Conservation (phyloP, 768 basidiomycete genomes). For the Hygrophoropsis aurantiaca region DNA sequence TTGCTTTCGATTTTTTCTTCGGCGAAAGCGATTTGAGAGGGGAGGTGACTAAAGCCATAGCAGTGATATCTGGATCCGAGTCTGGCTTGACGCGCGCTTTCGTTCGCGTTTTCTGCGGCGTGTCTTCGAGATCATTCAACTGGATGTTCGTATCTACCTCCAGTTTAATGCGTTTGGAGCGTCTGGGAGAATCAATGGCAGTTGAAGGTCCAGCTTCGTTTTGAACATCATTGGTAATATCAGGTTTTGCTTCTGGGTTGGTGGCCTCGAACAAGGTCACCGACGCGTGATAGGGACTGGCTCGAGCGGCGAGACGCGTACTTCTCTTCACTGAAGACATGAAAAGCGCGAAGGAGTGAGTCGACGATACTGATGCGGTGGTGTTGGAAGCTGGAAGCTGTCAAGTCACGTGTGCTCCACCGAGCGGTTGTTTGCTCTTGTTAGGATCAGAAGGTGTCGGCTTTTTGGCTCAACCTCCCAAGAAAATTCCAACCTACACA, state of each 20-base stretch:
- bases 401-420: background rate
- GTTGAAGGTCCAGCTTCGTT: slow-evolving; percentile 16
- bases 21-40: slow-evolving; percentile 37
- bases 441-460: slow-evolving; percentile 26
- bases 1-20: slow-evolving; percentile 52
- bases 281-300: slow-evolving; percentile 43
- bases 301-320: slow-evolving; percentile 33
- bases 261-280: slow-evolving; percentile 42
- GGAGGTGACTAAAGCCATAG: too few species aligned
- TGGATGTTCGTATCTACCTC: slow-evolving; percentile 12
- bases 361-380: background rate
- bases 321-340: slow-evolving; percentile 26
- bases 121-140: background rate
- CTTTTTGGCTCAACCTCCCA: slow-evolving; percentile 1
- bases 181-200: slow-evolving; percentile 17
- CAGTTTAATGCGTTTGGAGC: slow-evolving; percentile 32
- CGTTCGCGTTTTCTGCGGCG: background rate
- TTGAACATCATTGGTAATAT: too few species aligned
- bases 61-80: too few species aligned
- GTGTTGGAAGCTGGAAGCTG: background rate
- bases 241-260: too few species aligned
- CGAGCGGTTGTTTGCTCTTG: slow-evolving; percentile 23
- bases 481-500: background rate
- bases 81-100: background rate
- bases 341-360: too few species aligned